Percentiles rank a stretch among this genome's conserved stretches.
These are phyloP conservation scores for Closterium sp. DNA, from an alignment of 139 green algal genomes.

Conservation along the genomic window DNA sequence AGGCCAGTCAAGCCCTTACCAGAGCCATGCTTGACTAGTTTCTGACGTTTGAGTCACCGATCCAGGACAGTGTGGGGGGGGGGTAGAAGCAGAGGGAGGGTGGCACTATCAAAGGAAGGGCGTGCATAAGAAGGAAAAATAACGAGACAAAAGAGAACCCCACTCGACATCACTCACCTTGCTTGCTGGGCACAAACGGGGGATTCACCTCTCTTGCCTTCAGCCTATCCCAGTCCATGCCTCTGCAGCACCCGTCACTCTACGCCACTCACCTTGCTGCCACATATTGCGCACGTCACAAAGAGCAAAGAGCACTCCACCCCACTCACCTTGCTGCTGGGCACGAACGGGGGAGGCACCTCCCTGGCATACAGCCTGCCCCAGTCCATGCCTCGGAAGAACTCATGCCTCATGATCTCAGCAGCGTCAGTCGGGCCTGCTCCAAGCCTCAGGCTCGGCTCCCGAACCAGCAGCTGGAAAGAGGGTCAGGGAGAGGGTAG, in stretches of 20 bases:
- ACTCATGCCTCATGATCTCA: constrained; percentile 54
- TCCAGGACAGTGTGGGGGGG: too few relatives aligned
- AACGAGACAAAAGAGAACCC: not conserved
- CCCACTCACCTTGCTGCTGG: constrained; percentile 30
- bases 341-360: constrained; percentile 37
- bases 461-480: constrained; percentile 43
- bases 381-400: constrained; percentile 48
- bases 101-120: too few relatives aligned
- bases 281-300: not conserved
- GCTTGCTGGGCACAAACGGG: not conserved
- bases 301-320: too few relatives aligned
- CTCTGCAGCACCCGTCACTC: too few relatives aligned
- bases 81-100: too few relatives aligned
- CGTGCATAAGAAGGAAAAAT: too few relatives aligned
- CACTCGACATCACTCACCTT: not conserved
- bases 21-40: too few relatives aligned
- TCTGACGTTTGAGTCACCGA: too few relatives aligned
- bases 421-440: constrained; percentile 32
- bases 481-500: not conserved
- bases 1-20: too few relatives aligned
- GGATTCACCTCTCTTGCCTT: too few relatives aligned
- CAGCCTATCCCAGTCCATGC: too few relatives aligned
- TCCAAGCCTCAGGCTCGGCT: constrained; percentile 49
- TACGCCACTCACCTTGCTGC: constrained; percentile 14
- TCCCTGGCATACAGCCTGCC: constrained; percentile 27